Base-by-base conservation (phyloP, 2,329 filamentous ascomycete species). In the Chaetomiaceae sp. region DNA sequence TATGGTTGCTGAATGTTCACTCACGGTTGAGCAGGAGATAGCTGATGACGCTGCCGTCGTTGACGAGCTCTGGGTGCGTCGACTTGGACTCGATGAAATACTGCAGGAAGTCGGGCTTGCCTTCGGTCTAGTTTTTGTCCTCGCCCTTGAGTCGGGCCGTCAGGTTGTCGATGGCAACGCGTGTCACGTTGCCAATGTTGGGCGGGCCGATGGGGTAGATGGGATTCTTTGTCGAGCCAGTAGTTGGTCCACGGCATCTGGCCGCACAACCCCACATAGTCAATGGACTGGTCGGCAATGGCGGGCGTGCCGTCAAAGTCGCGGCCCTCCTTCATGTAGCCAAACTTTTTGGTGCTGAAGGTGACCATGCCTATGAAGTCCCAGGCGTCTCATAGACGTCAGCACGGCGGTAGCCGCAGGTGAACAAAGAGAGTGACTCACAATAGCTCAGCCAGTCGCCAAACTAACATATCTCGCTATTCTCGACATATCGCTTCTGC, bases 271-370 rank as follows among this genome's bases (percentile, higher is more conserved):
- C 34, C 49, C 35, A 54, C 53, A 47, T 51, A 63, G 56, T 51
- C 37, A 45, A 47, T 54, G 38, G 30, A 50, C 24, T 39, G 53
- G 48, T 51, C 62, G 2, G 59, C 47, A 5, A 50, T 51, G 4
- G 45, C 57, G 29, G 83, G 70, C 44, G 83, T 81, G 4, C 74
- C 73, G 47, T 80, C 77, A n/a, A 84, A 72, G 57, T 84, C 81
- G 51, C 70, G 64, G 33, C 79, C 73, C 45, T 71, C 66, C 47
- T 84, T 77, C 10, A 84, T 64, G 53, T 84, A 84, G 0, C 81
- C 81, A 33, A 82, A 67, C 3, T n/a, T n/a, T n/a, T 75, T 67
- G 54, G 76, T 76, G 51, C 73, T 76, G 66, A 78, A 83, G 0
- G 78, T 82, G 49, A 82, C 55, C 30, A 63, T 58, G 30, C 67